These are phyloP conservation scores for Protea cynaroides DNA, from an alignment of 164 flowering plant genomes.

Conservation along the genomic window DNA sequence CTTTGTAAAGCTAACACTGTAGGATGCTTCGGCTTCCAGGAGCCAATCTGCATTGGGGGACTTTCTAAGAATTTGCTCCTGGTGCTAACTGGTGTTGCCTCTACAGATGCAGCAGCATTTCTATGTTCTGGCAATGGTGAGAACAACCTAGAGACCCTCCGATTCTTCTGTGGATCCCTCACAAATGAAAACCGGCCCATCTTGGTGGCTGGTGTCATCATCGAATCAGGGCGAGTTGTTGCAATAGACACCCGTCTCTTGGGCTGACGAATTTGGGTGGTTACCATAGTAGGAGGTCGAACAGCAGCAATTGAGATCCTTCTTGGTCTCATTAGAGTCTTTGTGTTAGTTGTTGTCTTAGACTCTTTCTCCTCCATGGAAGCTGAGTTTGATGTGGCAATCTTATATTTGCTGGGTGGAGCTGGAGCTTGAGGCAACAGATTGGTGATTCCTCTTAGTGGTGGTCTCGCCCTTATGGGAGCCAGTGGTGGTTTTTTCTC, in stretches of 20 bases:
- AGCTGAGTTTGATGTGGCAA: conserved; percentile 7
- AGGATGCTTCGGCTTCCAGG: conserved; percentile 61
- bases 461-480: conserved; percentile 54
- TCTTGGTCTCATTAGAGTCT: conserved; percentile 33
- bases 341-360: conserved; percentile 22
- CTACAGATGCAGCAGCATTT: conserved; percentile 9
- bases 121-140: conserved; percentile 41
- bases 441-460: conserved; percentile 60
- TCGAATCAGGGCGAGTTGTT: conserved; percentile 42
- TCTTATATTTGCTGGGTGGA: conserved; percentile 13
- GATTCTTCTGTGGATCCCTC: conserved; percentile 46
- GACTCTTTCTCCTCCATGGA: conserved; percentile 51
- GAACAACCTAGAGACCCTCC: conserved; percentile 46
- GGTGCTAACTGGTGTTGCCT: conserved; percentile 48
- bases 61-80: conserved; percentile 69
- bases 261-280: conserved; percentile 35
- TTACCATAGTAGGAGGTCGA: conserved; percentile 31
- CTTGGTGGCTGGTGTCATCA: conserved; percentile 35
- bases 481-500: conserved; percentile 70
- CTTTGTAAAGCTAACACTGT: conserved; percentile 57
- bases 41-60: conserved; percentile 41
- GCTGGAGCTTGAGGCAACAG: conserved; percentile 35
- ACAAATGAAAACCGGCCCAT: conserved; percentile 38
- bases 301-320: conserved; percentile 61
- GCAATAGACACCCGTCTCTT: conserved; percentile 74